These are phyloP conservation scores for Podila minutissima DNA, from an alignment of 192 early-diverging fungal species.

Conservation along the genomic window DNA sequence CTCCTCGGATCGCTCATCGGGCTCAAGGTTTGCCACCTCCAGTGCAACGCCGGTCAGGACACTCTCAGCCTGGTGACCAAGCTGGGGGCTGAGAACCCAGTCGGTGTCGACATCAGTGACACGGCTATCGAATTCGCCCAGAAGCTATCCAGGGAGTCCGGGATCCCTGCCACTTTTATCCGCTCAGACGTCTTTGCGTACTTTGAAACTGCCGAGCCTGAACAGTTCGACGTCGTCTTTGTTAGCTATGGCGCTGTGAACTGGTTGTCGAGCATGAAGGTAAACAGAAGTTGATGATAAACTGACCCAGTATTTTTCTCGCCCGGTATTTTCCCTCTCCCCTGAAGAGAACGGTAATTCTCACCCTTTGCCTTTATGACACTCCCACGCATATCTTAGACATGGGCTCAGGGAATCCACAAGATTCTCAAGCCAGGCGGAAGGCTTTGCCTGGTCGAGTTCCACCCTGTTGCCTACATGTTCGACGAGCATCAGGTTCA, in stretches of 20 bases:
- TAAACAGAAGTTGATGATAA: background rate
- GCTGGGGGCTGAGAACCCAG: slow-evolving; percentile 32
- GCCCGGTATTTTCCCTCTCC: too few species aligned
- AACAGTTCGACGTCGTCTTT: slow-evolving; percentile 47
- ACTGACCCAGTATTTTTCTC: too few species aligned
- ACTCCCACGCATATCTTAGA: background rate
- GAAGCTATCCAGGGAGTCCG: slow-evolving; percentile 28
- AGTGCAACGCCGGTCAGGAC: slow-evolving; percentile 46
- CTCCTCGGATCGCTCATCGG: slow-evolving; percentile 34
- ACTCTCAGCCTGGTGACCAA: slow-evolving; percentile 37
- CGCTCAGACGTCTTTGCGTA: slow-evolving; percentile 38
- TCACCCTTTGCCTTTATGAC: too few species aligned
- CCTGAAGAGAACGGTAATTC: too few species aligned
- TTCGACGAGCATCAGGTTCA: slow-evolving; percentile 22
- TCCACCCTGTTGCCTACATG: slow-evolving; percentile 24
- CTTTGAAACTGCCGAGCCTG: slow-evolving; percentile 20
- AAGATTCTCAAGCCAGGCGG: slow-evolving; percentile 37
- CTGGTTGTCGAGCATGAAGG: slow-evolving; percentile 37
- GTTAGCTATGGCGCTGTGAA: slow-evolving; percentile 32
- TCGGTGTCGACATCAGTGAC: slow-evolving; percentile 49
- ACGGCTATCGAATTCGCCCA: slow-evolving; percentile 30
- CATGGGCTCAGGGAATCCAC: slow-evolving; percentile 22
- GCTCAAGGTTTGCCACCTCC: slow-evolving; percentile 40
- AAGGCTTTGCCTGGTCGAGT: slow-evolving; percentile 29
- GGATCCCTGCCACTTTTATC: slow-evolving; percentile 30